Evolutionary conservation across 352 stramenopile species (phyloP), one percentile per base, ranked within the genome.

Genomic region (Phytopythium vexans): DNA sequence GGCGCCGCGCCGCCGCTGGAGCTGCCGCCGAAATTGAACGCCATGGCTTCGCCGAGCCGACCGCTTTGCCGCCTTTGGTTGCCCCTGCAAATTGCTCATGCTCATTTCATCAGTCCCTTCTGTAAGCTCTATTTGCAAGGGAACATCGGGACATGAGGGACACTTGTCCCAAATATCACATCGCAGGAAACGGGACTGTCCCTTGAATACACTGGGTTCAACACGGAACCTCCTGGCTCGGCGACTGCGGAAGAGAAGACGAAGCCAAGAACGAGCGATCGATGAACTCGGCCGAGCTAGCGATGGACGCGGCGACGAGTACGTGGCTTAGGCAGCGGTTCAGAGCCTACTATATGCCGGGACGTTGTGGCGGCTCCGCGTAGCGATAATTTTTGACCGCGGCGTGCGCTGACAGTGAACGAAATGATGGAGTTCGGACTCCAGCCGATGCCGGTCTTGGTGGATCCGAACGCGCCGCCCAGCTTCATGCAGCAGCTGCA

Each of bases 401-500:
- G 21, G 2, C 21, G 21, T 27, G 21, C 21, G 21, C 21, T 27
- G 21, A 4, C n/a, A 70, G 75, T 72, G 49, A 66, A 64, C 56
- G 72, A 74, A 9, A 79, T 88, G 68, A 65, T 87, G 51, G 64
- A 75, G 44, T 86, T 74, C 39, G 61, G 64, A n/a, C 71, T 87
- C 64, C 65, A 59, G 40, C 52, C 66, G 7, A 80, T 86, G 79
- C 54, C 58, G 6, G 65, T 76, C 60, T 71, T 74, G 56, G 56
- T 16, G 4, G 58, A 41, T n/a, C 38, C 14, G 54, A 66, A 60
- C 54, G 60, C 32, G 39, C 65, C 44, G 41, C 60, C 41, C 27
- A 64, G 70, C 52, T 88, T 84, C 60, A 70, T 88, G 66, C 53
- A 66, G 38, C 73, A 88, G 53, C 62, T 86, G 35, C 73, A 83